phyloP scores from a whole-genome alignment of 176 grass and related monocot species.

The Carex kokanica region DNA sequence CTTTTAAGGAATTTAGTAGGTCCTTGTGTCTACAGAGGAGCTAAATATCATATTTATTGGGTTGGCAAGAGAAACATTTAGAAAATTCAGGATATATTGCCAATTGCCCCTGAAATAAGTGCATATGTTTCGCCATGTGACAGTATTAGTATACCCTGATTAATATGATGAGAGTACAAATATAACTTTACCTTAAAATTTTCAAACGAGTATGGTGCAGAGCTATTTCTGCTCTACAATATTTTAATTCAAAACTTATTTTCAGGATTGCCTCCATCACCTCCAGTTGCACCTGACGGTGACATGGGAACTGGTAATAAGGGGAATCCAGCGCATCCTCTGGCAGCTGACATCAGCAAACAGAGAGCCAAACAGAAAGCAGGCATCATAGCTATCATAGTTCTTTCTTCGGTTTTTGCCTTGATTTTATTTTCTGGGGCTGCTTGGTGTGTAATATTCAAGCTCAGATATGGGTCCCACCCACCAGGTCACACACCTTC shows the following conservation, averaged over 20 bases:
- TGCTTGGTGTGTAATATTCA: slow-evolving; percentile 63
- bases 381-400: slow-evolving; percentile 55
- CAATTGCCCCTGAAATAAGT: neutral
- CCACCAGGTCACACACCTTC: slow-evolving; percentile 37
- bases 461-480: slow-evolving; percentile 41
- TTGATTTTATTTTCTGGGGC: slow-evolving; percentile 68
- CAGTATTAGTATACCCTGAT: neutral
- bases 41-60: neutral
- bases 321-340: slow-evolving; percentile 52
- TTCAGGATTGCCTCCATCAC: slow-evolving; percentile 75
- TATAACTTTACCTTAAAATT: neutral
- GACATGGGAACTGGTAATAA: slow-evolving; percentile 50
- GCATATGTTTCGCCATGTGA: neutral
- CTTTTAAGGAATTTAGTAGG: neutral
- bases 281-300: slow-evolving; percentile 48
- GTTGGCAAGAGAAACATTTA: neutral
- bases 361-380: slow-evolving; percentile 51
- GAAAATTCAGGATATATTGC: neutral
- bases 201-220: neutral
- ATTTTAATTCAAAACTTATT: neutral
- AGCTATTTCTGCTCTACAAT: neutral
- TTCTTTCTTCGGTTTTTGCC: slow-evolving; percentile 74
- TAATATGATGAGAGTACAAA: neutral
- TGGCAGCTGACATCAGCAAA: slow-evolving; percentile 71
- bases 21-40: neutral